These are phyloP conservation scores for Arthromyces matolae DNA, from an alignment of 768 basidiomycete species.

Conservation along the genomic window DNA sequence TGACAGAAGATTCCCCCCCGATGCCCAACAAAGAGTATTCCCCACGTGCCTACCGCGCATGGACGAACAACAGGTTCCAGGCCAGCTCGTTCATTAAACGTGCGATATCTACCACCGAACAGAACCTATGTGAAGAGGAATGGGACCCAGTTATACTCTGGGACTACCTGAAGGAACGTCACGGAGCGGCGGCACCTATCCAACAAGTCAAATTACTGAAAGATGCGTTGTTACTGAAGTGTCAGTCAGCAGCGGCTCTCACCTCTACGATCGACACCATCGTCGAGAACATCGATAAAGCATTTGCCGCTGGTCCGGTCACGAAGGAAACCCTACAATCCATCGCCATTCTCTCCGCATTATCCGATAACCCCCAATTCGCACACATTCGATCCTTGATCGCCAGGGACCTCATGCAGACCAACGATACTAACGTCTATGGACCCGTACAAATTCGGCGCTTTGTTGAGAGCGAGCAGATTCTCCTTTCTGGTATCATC, in stretches of 20 bases:
- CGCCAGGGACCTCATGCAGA: neutral
- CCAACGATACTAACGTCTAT: neutral
- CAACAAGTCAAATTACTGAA: neutral
- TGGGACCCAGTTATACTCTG: neutral
- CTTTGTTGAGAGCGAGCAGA: neutral
- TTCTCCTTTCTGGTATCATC: neutral
- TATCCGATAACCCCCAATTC: neutral
- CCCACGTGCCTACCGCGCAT: neutral
- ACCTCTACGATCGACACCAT: neutral
- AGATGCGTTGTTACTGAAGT: neutral
- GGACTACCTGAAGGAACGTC: neutral
- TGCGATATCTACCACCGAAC: neutral
- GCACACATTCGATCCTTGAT: neutral
- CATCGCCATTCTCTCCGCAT: neutral
- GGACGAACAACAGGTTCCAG: neutral
- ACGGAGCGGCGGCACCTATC: too few species aligned
- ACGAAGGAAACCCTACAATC: neutral
- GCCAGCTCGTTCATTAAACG: neutral
- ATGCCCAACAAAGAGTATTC: too few species aligned
- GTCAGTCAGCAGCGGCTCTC: neutral
- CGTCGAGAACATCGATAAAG: neutral
- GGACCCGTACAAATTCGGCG: neutral
- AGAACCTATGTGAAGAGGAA: neutral
- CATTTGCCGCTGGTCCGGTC: neutral
- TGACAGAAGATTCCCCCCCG: too few species aligned